phyloP scores from a whole-genome alignment of 192 early-diverging fungal species.

The Mortierella hygrophila region DNA sequence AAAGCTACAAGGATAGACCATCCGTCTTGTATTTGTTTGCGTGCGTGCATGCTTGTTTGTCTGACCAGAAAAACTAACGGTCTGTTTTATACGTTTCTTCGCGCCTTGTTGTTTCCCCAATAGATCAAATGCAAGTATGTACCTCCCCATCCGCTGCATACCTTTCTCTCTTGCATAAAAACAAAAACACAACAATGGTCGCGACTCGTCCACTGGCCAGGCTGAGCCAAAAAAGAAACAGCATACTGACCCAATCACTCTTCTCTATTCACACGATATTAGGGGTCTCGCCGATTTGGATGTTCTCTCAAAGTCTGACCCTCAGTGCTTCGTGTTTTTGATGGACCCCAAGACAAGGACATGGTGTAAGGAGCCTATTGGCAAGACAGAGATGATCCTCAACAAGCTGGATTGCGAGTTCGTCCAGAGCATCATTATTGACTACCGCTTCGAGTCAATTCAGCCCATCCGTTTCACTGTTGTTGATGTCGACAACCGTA shows the following conservation, averaged over 20 bases:
- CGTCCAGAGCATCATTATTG: conserved; percentile 58
- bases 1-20: neutral
- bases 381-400: conserved; percentile 62
- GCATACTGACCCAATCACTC: neutral
- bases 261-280: neutral
- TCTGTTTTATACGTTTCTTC: neutral
- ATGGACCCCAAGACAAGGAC: conserved; percentile 49
- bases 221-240: neutral
- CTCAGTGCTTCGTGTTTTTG: conserved; percentile 53
- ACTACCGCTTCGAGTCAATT: conserved; percentile 66
- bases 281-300: conserved; percentile 54
- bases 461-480: conserved; percentile 53
- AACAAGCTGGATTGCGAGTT: conserved; percentile 68
- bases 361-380: conserved; percentile 41
- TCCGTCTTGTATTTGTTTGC: neutral
- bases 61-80: neutral
- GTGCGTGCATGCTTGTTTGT: neutral
- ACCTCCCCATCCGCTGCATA: neutral
- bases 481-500: conserved; percentile 57
- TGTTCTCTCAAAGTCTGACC: conserved; percentile 56
- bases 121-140: conserved; percentile 54
- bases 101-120: neutral
- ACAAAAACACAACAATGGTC: neutral
- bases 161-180: conserved; percentile 1
- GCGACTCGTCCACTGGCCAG: neutral